Evolutionary conservation across 257 asterid genomes (phyloP).

Genomic region (Scutellaria barbata): DNA sequence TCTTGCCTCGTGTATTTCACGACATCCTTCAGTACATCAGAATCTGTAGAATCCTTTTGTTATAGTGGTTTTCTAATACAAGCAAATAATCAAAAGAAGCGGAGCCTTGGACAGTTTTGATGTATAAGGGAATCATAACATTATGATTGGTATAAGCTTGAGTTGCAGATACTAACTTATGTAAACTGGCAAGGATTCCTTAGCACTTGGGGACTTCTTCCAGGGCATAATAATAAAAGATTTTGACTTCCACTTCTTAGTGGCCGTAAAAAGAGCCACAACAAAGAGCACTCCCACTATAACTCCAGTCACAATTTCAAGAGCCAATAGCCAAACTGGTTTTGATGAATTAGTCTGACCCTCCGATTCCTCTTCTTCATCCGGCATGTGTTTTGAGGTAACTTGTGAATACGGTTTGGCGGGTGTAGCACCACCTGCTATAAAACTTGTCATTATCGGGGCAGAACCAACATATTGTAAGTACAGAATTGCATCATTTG

Average conservation of each 20-base stretch:
- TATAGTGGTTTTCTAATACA: background rate
- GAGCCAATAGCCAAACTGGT: constrained; percentile 82
- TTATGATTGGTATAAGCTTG: background rate
- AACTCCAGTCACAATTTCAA: constrained; percentile 77
- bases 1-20: constrained; percentile 72
- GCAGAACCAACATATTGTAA: background rate
- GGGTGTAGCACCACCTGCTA: constrained; percentile 53
- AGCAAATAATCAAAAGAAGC: too few species aligned
- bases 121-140: background rate
- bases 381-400: constrained; percentile 45
- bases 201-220: constrained; percentile 75
- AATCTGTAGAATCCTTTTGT: constrained; percentile 53
- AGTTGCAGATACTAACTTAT: constrained; percentile 53
- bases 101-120: too few species aligned
- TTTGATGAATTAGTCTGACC: constrained; percentile 58
- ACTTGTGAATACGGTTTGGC: constrained; percentile 44
- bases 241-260: constrained; percentile 58
- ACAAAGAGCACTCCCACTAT: constrained; percentile 63
- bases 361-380: constrained; percentile 41
- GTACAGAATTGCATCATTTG: background rate
- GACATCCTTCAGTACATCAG: constrained; percentile 73
- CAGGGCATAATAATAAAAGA: constrained; percentile 71
- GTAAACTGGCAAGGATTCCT: constrained; percentile 56
- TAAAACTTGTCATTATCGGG: constrained; percentile 27
- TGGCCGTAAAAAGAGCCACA: constrained; percentile 55